phyloP scores from a whole-genome alignment of 2,329 filamentous ascomycete genomes.

The Penicillium sp. region DNA sequence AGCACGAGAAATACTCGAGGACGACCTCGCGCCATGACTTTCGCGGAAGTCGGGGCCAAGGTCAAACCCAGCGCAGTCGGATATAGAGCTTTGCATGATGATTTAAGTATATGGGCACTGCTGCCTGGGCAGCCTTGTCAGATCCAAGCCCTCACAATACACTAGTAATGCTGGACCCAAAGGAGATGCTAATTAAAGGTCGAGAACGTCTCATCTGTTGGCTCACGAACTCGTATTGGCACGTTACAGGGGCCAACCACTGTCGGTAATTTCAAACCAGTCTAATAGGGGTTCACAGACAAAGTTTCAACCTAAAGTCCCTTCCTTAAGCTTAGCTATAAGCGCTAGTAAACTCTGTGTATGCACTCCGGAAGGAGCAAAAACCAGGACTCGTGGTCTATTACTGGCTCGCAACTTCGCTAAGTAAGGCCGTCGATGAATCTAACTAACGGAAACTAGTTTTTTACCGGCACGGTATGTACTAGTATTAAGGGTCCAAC shows the following conservation, averaged over 20 bases:
- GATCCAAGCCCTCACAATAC: not conserved
- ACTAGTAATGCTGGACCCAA: not conserved
- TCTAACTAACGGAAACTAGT: not conserved
- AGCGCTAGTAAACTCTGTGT: not conserved
- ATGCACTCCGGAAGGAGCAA: not conserved
- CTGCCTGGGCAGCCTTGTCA: not conserved
- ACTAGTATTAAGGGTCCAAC: not conserved
- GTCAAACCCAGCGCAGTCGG: not conserved
- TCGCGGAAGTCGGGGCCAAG: not conserved
- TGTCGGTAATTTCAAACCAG: not conserved
- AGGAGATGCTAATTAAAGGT: not conserved
- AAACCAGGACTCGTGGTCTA: not conserved
- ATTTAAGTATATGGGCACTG: not conserved
- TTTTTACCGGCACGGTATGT: not conserved
- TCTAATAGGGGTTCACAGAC: not conserved
- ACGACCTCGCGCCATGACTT: conserved; percentile 4
- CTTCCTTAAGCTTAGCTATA: conserved; percentile 1
- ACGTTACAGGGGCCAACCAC: not conserved
- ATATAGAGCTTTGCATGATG: not conserved
- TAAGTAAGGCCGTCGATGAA: not conserved
- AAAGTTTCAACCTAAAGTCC: not conserved
- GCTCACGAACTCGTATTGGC: not conserved
- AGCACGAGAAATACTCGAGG: not conserved
- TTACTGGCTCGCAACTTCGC: not conserved
- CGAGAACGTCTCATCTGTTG: not conserved